A percentile compares a stretch with the other conserved stretches of the same genome.
phyloP scores from a whole-genome alignment of 257 asterid genomes.

The Dorcoceras hygrometricum region DNA sequence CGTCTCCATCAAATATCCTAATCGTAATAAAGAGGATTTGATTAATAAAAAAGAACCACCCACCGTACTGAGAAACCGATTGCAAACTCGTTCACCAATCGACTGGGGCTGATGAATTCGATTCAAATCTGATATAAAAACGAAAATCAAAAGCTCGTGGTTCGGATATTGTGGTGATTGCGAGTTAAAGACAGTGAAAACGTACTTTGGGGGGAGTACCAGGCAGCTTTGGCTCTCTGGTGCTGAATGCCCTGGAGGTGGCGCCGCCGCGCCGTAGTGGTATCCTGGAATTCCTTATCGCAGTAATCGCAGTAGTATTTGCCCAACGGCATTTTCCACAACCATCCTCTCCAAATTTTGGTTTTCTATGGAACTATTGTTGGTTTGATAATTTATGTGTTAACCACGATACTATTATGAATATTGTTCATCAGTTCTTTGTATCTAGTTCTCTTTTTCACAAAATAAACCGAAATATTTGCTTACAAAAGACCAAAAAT shows the following conservation, averaged over 20 bases:
- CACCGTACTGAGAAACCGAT: slow-evolving; percentile 85
- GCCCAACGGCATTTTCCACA: slow-evolving; percentile 62
- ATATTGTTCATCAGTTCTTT: too few species aligned
- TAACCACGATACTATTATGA: too few species aligned
- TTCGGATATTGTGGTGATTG: background rate
- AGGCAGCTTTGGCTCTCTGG: slow-evolving; percentile 90
- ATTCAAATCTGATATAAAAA: slow-evolving; percentile 29
- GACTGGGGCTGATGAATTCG: slow-evolving; percentile 41
- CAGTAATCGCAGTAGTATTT: slow-evolving; percentile 91
- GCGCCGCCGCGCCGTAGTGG: slow-evolving; percentile 75
- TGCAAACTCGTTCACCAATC: slow-evolving; percentile 65
- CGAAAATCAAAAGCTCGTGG: background rate
- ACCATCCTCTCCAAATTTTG: too few species aligned
- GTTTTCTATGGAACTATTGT: too few species aligned
- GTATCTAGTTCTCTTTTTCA: too few species aligned
- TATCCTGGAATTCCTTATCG: slow-evolving; percentile 88
- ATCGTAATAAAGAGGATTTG: background rate
- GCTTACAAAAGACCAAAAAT: too few species aligned
- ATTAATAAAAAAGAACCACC: background rate
- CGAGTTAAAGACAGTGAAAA: background rate
- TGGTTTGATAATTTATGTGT: too few species aligned
- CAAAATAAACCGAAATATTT: too few species aligned
- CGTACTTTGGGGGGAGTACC: slow-evolving; percentile 54
- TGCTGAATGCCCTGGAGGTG: slow-evolving; percentile 82
- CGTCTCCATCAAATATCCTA: background rate